Base-by-base conservation (phyloP, 495 filamentous ascomycete genomes). In the Talaromyces thailandensis region DNA sequence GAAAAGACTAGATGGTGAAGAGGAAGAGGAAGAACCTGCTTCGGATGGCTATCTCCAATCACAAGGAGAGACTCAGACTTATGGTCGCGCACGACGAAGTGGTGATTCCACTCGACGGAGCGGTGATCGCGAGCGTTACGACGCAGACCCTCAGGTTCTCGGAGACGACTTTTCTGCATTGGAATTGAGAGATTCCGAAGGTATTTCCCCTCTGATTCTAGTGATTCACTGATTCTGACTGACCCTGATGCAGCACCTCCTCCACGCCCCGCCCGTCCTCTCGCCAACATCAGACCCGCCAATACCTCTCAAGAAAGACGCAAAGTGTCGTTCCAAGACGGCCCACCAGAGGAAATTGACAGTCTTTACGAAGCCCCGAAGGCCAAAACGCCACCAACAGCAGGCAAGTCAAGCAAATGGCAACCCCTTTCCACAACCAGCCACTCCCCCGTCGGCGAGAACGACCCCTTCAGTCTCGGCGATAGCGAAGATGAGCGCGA, bases 401-500 rank as follows among this genome's bases (percentile, higher is more conserved):
- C 73, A 55, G 80, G 78, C 69, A 94, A 90, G 75, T 76, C 83
- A 14, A 95, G 90, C 80, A 98, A 98, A 77, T 98, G 94, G 94
- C 93, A 98, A 73, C 94, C 95, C 16, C 76, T 98, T 58, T 89
- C 91, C 31, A 84, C 88, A 1, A 85, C 96, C 6, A 92, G 95
- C 51, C 94, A 95, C 5, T 88, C 84, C 58, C 94, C 95, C 32
- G 86, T 93, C 51, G 85, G 84, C 9, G 93, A 98, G 64, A 90
- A 95, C 66, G 94, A 98, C 69, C 94, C 94, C 0, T 98, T 98
- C 74, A 96, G 91, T 67, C 82, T 98, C 9, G 94, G 94, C 2
- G 94, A 98, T 68, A 96, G 92, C 67, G 91, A 96, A 63, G 94
- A 98, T 56, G 95, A 98, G 74, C 88, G 89, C 64, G 92, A 92